Evolutionary conservation across 1,284 basidiomycete species (phyloP), one percentile per base, ranked within the genome.

Genomic region (Irpex sp.): DNA sequence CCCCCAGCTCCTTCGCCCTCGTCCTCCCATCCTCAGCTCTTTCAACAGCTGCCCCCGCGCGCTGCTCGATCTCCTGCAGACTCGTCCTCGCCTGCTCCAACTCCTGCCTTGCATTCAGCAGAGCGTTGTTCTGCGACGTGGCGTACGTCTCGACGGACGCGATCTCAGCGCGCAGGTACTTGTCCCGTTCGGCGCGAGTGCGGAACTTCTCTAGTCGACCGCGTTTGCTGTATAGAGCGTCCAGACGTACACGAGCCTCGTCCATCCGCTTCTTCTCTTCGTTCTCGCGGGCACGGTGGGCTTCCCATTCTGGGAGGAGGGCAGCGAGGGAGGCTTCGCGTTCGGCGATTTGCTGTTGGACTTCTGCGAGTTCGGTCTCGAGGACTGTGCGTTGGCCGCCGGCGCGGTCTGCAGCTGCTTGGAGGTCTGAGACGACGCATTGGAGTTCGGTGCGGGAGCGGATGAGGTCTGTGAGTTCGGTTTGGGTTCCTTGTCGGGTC

Each of bases 151-250:
- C 79, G 61, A 94, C 82, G 3, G 88, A 84, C 2, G 81, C 75
- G 54, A 97, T 89, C 69, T 96, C 92, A 14, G 82, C 79, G 16
- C 77, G 80, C 33, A 98, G 79, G 70, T 85, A 96, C 19, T 80
- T 74, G 70, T 98, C 95, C 12, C 95, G 86, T 67, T 94, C 93
- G 0, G 82, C 81, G 69, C 88, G 87, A 12, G 90, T 91, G n/a
- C 84, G 78, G 78, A 96, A 98, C 67, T 91, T 91, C 58, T 87
- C 84, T 28, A 90, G 80, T 33, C 96, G 89, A 1, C 94, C 94
- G 72, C 93, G 93, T 72, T 97, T 97, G 7, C 91, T 87, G 69
- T 90, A 93, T 1, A 98, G 77, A 0, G 88, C 85, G 1, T 83
- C 80, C 3, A 97, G 77, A 57, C 81, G 82, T 0, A 90, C 86